Evolutionary conservation across 768 basidiomycete genomes (phyloP).

Genomic region (Stropharia rugosoannulata): DNA sequence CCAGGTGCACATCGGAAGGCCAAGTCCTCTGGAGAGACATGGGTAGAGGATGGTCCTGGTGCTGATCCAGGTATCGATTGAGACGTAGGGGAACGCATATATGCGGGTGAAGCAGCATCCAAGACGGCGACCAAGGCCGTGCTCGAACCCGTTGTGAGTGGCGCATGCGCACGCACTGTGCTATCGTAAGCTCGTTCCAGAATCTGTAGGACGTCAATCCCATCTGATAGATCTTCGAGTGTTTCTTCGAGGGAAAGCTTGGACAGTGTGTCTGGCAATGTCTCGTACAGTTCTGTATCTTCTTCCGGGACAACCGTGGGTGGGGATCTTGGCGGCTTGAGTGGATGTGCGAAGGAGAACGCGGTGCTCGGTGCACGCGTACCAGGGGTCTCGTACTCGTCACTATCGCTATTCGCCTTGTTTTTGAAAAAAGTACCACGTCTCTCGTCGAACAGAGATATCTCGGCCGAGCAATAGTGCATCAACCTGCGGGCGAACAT

Average conservation of each 20-base stretch:
- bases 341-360: conserved; percentile 26
- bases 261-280: conserved; percentile 5
- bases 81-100: conserved; percentile 6
- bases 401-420: too few relatives aligned
- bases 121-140: conserved; percentile 69
- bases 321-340: conserved; percentile 20
- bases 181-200: conserved; percentile 70
- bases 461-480: conserved; percentile 77
- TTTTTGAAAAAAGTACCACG: too few relatives aligned
- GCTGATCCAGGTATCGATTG: conserved; percentile 1
- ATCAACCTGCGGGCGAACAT: conserved; percentile 79
- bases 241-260: conserved; percentile 27
- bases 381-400: too few relatives aligned
- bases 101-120: conserved; percentile 22
- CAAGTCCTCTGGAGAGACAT: too few relatives aligned
- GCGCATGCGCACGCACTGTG: conserved; percentile 56
- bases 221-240: conserved; percentile 66
- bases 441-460: conserved; percentile 18
- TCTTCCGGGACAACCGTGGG: conserved; percentile 6
- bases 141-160: conserved; percentile 59
- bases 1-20: too few relatives aligned
- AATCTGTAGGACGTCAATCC: conserved; percentile 65
- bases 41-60: too few relatives aligned
- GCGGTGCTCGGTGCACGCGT: conserved; percentile 14
- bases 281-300: neutral